Evolutionary conservation across 192 early-diverging fungal species (phyloP).

Genomic region (Backusella macrospora): DNA sequence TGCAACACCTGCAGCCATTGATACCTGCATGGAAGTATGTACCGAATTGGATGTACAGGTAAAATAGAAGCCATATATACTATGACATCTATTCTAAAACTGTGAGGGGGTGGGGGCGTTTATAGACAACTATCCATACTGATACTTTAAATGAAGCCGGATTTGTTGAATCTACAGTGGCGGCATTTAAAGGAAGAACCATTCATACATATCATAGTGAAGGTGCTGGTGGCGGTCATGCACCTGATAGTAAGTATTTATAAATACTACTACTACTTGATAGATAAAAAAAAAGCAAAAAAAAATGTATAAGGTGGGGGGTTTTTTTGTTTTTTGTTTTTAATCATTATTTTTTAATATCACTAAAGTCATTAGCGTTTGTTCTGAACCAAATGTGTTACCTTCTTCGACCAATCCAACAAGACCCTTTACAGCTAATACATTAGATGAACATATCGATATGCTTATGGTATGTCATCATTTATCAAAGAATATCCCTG

Average conservation of each 20-base stretch:
- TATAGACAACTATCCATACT: conserved; percentile 90
- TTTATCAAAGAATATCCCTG: conserved; percentile 86
- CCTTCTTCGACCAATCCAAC: conserved; percentile 96
- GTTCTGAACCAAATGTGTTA: conserved; percentile 81
- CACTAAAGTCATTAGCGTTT: conserved; percentile 58
- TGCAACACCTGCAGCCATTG: conserved; percentile 89
- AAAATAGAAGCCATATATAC: conserved; percentile 4
- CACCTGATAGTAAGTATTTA: conserved; percentile 67
- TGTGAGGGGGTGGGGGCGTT: too few relatives aligned
- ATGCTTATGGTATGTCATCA: conserved; percentile 99
- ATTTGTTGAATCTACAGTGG: conserved; percentile 89
- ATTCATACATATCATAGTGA: conserved; percentile 97
- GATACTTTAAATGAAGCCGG: conserved; percentile 97
- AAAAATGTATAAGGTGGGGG: neutral
- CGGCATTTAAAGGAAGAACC: conserved; percentile 84
- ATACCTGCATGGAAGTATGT: conserved; percentile 80
- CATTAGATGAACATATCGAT: conserved; percentile 95
- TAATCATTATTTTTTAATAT: neutral
- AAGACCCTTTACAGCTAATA: conserved; percentile 89
- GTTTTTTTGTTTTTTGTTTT: too few relatives aligned
- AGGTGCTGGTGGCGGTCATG: conserved; percentile 94
- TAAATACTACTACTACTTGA: too few relatives aligned
- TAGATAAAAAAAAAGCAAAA: neutral
- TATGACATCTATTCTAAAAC: too few relatives aligned
- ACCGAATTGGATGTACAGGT: conserved; percentile 84